Conservation (phyloP, 768 basidiomycete species). For the Mrakia gelida region DNA sequence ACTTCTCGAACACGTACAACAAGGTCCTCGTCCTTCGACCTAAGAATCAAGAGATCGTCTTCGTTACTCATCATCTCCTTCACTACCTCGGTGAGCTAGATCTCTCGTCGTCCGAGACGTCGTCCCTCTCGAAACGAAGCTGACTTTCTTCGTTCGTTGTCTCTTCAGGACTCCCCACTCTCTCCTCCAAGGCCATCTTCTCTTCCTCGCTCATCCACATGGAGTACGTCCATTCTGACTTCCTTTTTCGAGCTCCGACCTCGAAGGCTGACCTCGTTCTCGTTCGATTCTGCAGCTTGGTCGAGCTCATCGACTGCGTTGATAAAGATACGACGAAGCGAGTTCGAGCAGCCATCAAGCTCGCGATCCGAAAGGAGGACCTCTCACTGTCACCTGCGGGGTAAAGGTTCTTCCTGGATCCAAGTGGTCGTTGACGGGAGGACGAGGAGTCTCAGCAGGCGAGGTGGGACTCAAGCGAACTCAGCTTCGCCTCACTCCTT, state of each 20-base stretch:
- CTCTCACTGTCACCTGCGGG: not conserved
- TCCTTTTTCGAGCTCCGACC: not conserved
- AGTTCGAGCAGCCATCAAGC: not conserved
- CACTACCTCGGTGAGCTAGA: constrained; percentile 12
- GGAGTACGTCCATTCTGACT: not conserved
- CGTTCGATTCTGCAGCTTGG: not conserved
- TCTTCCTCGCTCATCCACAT: constrained; percentile 18
- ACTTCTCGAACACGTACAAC: constrained; percentile 16
- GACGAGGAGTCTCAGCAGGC: not conserved
- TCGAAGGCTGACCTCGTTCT: not conserved
- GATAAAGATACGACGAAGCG: not conserved
- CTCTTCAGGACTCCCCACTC: constrained; percentile 13
- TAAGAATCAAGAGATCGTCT: constrained; percentile 20
- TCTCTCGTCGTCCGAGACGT: not conserved
- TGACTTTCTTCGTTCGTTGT: not conserved
- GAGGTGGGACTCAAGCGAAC: not conserved
- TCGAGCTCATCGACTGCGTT: not conserved
- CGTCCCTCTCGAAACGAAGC: not conserved
- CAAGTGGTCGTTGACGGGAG: constrained; percentile 5
- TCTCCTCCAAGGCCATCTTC: constrained; percentile 20
- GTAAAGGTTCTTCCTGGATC: constrained; percentile 3
- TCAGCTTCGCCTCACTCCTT: not conserved
- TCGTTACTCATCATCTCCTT: constrained; percentile 13
- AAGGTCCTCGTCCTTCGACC: constrained; percentile 17
- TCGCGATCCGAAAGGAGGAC: not conserved